Evolutionary conservation across 306 rosid genomes (phyloP).

Genomic region (Vicia faba): DNA sequence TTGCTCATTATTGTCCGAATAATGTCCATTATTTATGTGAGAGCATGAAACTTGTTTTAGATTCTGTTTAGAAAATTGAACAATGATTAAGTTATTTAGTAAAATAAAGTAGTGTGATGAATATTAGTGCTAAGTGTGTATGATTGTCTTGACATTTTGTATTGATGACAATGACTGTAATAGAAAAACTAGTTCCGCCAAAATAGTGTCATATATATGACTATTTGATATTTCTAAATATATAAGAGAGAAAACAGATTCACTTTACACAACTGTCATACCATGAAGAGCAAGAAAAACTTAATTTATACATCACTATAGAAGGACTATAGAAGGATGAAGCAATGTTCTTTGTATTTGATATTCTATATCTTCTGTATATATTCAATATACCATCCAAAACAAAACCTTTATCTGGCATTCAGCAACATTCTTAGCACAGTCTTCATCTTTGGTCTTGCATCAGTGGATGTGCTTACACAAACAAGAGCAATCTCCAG

Average conservation of each 20-base stretch:
- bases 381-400: constrained; percentile 9
- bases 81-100: not conserved
- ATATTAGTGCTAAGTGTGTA: constrained; percentile 3
- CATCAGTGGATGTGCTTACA: constrained; percentile 61
- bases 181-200: no score
- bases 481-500: constrained; percentile 70
- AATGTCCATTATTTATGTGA: constrained; percentile 34
- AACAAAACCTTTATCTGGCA: constrained; percentile 52
- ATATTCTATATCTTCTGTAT: constrained; percentile 27
- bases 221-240: no score
- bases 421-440: constrained; percentile 75
- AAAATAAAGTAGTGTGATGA: not conserved
- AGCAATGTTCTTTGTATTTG: constrained; percentile 18
- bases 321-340: constrained; percentile 18
- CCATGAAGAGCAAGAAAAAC: constrained; percentile 11
- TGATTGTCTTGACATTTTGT: constrained; percentile 9
- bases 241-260: not conserved
- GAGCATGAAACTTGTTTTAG: constrained; percentile 22
- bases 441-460: constrained; percentile 87
- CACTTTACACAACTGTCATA: not conserved
- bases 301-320: constrained; percentile 18
- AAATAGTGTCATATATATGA: no score
- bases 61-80: constrained; percentile 31
- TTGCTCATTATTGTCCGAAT: constrained; percentile 26
- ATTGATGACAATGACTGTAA: not conserved